Conservation (phyloP, 2,329 filamentous ascomycete species). For the Colletotrichum tabaci region DNA sequence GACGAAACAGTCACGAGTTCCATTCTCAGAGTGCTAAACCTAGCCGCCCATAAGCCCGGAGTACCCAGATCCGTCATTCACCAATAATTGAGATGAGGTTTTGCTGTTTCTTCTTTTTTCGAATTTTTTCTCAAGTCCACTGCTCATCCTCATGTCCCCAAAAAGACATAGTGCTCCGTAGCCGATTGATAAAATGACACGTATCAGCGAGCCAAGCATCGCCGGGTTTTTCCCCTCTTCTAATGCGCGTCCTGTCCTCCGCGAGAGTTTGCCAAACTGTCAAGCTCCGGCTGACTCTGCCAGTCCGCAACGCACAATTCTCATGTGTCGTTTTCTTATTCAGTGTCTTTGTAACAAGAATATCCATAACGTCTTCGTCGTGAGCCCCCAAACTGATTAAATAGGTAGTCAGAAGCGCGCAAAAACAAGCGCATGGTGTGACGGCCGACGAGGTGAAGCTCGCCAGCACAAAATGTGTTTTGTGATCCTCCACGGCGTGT, state of each 20-base stretch:
- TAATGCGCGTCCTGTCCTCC: constrained; percentile 24
- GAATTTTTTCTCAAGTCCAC: constrained; percentile 10
- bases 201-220: constrained; percentile 41
- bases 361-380: constrained; percentile 23
- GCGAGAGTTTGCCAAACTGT: constrained; percentile 24
- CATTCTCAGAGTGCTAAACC: constrained; percentile 40
- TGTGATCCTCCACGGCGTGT: constrained; percentile 38
- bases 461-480: constrained; percentile 26
- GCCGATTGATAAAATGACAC: constrained; percentile 28
- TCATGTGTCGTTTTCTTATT: constrained; percentile 8
- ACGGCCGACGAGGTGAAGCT: constrained; percentile 35
- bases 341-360: constrained; percentile 3
- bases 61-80: constrained; percentile 34
- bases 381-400: constrained; percentile 30
- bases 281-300: constrained; percentile 14
- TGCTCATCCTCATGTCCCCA: constrained; percentile 33
- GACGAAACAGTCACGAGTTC: constrained; percentile 41
- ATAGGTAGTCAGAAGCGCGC: constrained; percentile 31
- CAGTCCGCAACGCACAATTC: constrained; percentile 20
- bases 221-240: not conserved
- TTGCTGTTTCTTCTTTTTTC: constrained; percentile 8
- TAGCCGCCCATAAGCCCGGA: constrained; percentile 37
- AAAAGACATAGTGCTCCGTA: constrained; percentile 39
- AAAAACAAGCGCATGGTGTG: constrained; percentile 24
- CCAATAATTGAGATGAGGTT: constrained; percentile 17